Evolutionary conservation across 73 alveolate genomes (phyloP), one percentile per base, ranked within the genome.

Genomic region (Paramecium bursaria): DNA sequence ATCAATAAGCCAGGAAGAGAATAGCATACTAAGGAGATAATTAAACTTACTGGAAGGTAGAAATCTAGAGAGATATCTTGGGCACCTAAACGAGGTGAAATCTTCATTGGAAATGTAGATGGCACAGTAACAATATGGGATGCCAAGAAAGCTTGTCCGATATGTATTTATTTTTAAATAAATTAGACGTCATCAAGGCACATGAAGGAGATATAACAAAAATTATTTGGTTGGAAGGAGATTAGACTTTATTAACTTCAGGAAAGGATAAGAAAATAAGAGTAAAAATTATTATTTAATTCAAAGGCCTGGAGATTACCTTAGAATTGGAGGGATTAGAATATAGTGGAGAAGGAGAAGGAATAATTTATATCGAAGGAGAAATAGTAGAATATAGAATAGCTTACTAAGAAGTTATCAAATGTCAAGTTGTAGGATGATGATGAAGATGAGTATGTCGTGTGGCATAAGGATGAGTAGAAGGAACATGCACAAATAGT

Each of bases 101-200:
- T 79, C 33, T 79, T 33, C 54, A 73, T 79, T 1, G 89, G 89
- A 3, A 79, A 61, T 55, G 35, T 53, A 19, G 89, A 79, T 79
- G 89, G 89, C 11, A 79, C 89, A 11, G 77, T 79, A 22, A 79
- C 89, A 0, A 79, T 79, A 10, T 79, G 89, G 89, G 76, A 79
- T 35, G 89, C 89, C 73, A 42, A 57, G 14, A 54, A 79, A 73
- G 73, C 85, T 19, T 3, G 26, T n/a, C 50, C 73, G 11, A 48
- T 79, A 54, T 79, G 89, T 79, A 79, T 14, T 4, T 39, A 17
- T 10, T 2, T 7, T 0, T 39, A 3, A 42, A 14, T 3, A 15
- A 35, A 4, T 13, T 54, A 79, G 89, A 79, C 54, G 89, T 79
- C 9, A 15, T 79, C 42, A 79, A 79, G 46, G 89, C 80, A n/a